Evolutionary conservation across 2,329 filamentous ascomycete genomes (phyloP).

Genomic region (Fusarium phyllophilum): DNA sequence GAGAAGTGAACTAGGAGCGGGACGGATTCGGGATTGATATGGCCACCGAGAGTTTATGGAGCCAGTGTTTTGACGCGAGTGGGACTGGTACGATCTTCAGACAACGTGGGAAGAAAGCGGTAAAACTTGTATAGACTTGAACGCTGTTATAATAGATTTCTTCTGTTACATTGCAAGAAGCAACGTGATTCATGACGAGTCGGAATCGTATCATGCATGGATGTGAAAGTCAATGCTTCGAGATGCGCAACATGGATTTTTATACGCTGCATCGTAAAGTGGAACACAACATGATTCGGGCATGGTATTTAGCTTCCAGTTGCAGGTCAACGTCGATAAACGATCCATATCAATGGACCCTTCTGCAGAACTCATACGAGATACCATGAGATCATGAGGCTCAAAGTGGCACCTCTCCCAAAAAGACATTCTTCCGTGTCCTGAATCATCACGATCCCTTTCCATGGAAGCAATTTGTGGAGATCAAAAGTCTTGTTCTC

Average conservation of each 20-base stretch:
- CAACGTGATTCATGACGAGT: background rate
- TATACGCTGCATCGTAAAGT: background rate
- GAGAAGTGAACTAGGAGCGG: background rate
- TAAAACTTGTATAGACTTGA: background rate
- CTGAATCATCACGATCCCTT: slow-evolving; percentile 22
- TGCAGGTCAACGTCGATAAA: slow-evolving; percentile 1
- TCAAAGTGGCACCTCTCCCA: slow-evolving; percentile 16
- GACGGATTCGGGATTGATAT: background rate
- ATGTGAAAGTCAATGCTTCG: slow-evolving; percentile 1
- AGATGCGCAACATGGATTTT: slow-evolving; percentile 10
- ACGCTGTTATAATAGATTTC: background rate
- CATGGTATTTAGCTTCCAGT: background rate
- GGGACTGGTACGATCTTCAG: slow-evolving; percentile 7
- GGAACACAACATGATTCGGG: background rate
- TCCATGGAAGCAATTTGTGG: slow-evolving; percentile 20
- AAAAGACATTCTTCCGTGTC: background rate
- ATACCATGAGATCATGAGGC: slow-evolving; percentile 9
- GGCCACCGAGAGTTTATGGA: background rate
- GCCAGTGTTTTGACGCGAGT: background rate
- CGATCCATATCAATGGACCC: background rate
- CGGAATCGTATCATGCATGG: slow-evolving; percentile 2
- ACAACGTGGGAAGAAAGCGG: background rate
- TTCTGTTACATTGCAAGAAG: slow-evolving; percentile 9
- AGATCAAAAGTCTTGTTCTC: slow-evolving; percentile 2
- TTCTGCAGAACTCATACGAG: slow-evolving; percentile 18